Evolutionary conservation across 169 alveolate genomes (phyloP).

Genomic region (Plasmodium adleri): DNA sequence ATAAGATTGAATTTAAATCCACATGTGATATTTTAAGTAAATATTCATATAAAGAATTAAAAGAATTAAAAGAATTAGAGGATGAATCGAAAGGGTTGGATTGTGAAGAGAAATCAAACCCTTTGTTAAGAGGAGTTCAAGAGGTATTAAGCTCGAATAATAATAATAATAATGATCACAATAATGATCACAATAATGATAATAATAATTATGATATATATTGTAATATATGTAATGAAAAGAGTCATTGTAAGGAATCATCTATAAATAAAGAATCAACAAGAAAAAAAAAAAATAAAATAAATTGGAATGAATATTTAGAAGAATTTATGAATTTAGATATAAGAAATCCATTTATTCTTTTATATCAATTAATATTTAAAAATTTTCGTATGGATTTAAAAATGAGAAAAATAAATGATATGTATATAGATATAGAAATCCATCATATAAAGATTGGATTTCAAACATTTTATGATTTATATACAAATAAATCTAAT

Average conservation of each 20-base stretch:
- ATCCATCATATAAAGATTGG: constrained; percentile 37
- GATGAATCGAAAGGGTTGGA: not conserved
- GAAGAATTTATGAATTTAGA: constrained; percentile 17
- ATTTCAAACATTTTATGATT: constrained; percentile 6
- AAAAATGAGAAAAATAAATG: constrained; percentile 5
- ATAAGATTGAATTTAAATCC: not conserved
- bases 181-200: not conserved
- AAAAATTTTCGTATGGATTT: constrained; percentile 36
- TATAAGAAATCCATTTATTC: constrained; percentile 31
- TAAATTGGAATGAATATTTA: constrained; percentile 50
- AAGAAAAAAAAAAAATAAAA: not conserved
- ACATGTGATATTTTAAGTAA: not conserved
- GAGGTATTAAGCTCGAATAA: not conserved
- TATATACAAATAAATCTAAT: constrained; percentile 12
- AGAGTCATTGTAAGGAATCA: not conserved
- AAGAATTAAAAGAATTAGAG: not conserved
- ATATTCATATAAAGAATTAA: not conserved
- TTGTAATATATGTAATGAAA: not conserved
- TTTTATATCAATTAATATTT: constrained; percentile 54
- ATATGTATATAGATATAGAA: constrained; percentile 43
- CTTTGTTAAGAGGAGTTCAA: no score
- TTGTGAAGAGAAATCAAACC: not conserved
- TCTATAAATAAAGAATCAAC: not conserved
- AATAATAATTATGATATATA: not conserved
- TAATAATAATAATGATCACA: not conserved